Conservation (phyloP, 768 basidiomycete genomes). For the Lactifluus rugatus region DNA sequence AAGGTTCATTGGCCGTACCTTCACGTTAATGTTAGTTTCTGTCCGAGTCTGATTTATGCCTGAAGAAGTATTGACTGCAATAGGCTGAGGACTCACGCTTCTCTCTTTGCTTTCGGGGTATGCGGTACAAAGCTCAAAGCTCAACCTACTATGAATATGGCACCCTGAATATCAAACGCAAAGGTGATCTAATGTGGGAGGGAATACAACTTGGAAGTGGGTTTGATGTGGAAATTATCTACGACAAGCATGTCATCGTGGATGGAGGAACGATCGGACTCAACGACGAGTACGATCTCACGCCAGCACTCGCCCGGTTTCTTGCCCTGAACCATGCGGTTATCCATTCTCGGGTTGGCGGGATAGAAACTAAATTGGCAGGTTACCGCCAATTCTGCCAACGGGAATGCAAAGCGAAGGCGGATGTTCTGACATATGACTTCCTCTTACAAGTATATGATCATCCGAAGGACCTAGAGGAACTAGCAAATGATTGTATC, state of each 20-base stretch:
- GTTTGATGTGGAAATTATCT: conserved; percentile 51
- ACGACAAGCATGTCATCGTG: conserved; percentile 40
- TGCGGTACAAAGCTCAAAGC: conserved; percentile 43
- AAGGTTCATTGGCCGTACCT: conserved; percentile 56
- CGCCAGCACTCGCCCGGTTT: conserved; percentile 52
- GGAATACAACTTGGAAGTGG: conserved; percentile 56
- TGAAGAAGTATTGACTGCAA: neutral
- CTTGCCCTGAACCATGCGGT: conserved; percentile 45
- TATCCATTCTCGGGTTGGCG: conserved; percentile 34
- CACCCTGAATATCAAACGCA: conserved; percentile 42
- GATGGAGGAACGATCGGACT: conserved; percentile 50
- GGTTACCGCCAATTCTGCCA: conserved; percentile 44
- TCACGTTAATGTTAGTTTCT: conserved; percentile 38
- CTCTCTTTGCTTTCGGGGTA: conserved; percentile 36
- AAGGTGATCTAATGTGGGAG: conserved; percentile 42
- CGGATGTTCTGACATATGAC: conserved; percentile 44
- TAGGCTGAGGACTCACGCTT: conserved; percentile 41
- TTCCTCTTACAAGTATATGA: conserved; percentile 57
- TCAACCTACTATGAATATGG: conserved; percentile 38
- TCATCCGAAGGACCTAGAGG: conserved; percentile 36
- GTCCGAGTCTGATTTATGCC: neutral
- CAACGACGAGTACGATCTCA: conserved; percentile 55
- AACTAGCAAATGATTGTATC: conserved; percentile 36
- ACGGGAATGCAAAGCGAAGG: conserved; percentile 44
- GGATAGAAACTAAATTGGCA: conserved; percentile 38